Evolutionary conservation across 108 stramenopile genomes (phyloP), one percentile per base, ranked within the genome.

Genomic region (Cyclotella kingstonii): DNA sequence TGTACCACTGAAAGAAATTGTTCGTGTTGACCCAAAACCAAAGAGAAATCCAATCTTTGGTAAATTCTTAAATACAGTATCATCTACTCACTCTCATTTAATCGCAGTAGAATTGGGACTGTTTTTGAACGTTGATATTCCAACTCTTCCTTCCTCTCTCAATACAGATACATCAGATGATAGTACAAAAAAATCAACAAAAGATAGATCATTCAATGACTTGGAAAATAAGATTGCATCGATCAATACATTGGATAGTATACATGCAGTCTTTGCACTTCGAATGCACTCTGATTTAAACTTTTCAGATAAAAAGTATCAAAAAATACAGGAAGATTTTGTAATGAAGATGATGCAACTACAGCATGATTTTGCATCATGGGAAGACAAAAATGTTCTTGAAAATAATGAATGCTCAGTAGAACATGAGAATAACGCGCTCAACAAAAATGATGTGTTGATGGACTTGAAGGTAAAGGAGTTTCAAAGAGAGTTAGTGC

Each of bases 81-180:
- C 69, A n/a, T 2, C 46, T 1, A 65, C 49, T 30, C 81, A 78
- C 40, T 57, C 70, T 39, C 81, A 79, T 52, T 53, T 79, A 29
- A 58, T 82, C 12, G 81, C 68, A 10, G 44, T 58, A 22, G 78
- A 76, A 19, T 11, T 82, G 46, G 81, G 57, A 0, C 12, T 47
- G 30, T 82, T 66, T 31, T 73, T 82, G 45, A 77, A 82, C 46
- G 65, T 77, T 5, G 64, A 66, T 17, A 33, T 64, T 17, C 74
- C 70, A 11, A 34, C 12, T 8, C 28, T 5, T 2, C 18, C 18
- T 25, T 19, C 38, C 12, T 31, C 38, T 17, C 57, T 28, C 14
- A 23, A 39, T 8, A 8, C 9, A n/a, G 53, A 43, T 2, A 10
- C 7, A 0, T 18, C 61, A 29, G 15, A 35, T 4, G 43, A 28